Evolutionary conservation across 495 filamentous ascomycete genomes (phyloP).

Genomic region (Astrocystis sublimbata): DNA sequence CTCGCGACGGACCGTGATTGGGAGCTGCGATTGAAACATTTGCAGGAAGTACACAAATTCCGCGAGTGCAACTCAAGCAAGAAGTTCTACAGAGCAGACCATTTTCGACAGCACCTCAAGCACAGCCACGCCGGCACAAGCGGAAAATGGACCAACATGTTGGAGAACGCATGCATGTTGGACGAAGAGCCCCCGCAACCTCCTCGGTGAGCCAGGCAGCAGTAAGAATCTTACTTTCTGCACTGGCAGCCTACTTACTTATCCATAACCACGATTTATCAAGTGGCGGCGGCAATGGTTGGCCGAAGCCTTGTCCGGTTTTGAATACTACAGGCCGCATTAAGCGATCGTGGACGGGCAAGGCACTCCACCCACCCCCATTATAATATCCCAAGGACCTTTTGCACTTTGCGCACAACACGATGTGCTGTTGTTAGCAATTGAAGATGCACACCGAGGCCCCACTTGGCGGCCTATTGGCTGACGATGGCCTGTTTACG

Average conservation of each 20-base stretch:
- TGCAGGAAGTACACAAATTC: conserved; percentile 91
- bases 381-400: conserved; percentile 1
- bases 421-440: neutral
- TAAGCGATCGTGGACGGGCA: neutral
- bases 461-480: conserved; percentile 9
- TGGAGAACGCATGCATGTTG: conserved; percentile 96
- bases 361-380: neutral
- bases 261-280: neutral
- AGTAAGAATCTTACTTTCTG: neutral
- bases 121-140: conserved; percentile 96
- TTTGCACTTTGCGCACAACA: conserved; percentile 11
- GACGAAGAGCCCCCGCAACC: conserved; percentile 61
- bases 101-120: conserved; percentile 97
- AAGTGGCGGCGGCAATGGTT: neutral
- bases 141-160: conserved; percentile 98
- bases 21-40: conserved; percentile 80
- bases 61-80: conserved; percentile 97
- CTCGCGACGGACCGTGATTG: conserved; percentile 65
- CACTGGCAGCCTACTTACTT: conserved; percentile 24
- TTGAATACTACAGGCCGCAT: neutral
- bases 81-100: conserved; percentile 97
- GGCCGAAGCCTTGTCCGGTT: neutral
- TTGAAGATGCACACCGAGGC: neutral
- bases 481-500: conserved; percentile 32
- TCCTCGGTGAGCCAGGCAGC: conserved; percentile 30